Evolutionary conservation across 352 stramenopile species (phyloP), one percentile per base, ranked within the genome.

Genomic region (Aphanomyces invadans): DNA sequence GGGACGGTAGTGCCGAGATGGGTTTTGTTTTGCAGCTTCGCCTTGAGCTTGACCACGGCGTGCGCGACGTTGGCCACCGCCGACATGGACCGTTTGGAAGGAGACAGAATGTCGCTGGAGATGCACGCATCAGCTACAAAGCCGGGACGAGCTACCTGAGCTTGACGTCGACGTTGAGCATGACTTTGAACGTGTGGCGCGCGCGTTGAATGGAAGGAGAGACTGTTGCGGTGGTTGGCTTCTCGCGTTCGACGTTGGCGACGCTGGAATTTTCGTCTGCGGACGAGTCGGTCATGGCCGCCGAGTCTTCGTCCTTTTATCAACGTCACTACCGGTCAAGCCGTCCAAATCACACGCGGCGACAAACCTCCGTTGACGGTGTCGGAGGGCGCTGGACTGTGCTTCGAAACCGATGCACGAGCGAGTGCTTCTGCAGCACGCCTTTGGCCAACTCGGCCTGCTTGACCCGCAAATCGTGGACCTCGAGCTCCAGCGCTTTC

Each of bases 401-500:
- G 29, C 49, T 33, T 10, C 49, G 49, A 21, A 57, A 38, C 25
- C 29, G 21, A 28, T 57, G 49, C 25, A 57, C 49, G 17, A 57
- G 21, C 25, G 49, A 57, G 12, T 32, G 17, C 29, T 57, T 57
- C 7, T 29, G 49, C 2, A 57, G 17, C 2, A 33, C 29, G 19
- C 15, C 49, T 26, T 39, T 57, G 25, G 42, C n/a, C 15, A 28
- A 12, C 15, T 65, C 59, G 59, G 36, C 26, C 21, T 65, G 59
- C 32, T 59, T 61, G 9, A 42, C n/a, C 19, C 59, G 59, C 42
- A 65, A 25, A 15, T 54, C 2, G 15, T 57, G 59, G 11, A 65
- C 25, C 11, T 65, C 59, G 4, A 33, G 19, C 36, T 65, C 59
- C 19, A 65, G 38, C n/a, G 32, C 59, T 21, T 65, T 53, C 11